Evolutionary conservation across 129 eudicot genomes (phyloP), one percentile per base, ranked within the genome.

Genomic region (Helichrysum umbraculigerum): DNA sequence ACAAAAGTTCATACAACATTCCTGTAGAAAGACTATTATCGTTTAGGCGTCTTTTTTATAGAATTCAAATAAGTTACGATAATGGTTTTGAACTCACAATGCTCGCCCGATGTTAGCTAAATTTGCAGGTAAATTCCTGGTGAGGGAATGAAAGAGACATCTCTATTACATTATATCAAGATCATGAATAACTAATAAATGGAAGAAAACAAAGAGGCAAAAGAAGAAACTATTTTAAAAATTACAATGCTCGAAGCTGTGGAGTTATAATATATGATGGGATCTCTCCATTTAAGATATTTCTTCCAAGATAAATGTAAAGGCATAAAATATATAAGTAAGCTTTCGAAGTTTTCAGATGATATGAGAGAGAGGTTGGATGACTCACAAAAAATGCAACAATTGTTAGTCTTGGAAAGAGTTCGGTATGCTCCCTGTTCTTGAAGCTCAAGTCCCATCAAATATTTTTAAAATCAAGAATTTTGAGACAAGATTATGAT

Each of bases 381-480:
- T 7, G 64, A 80, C 95, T 71, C 83, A 85, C 96, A 86, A 78
- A 82, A 86, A 89, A 50, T 75, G 70, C 70, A 89, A 73, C 1
- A 88, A 83, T 74, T 80, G 72, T 10, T 81, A 86, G 75, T 80
- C 74, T 73, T 84, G 82, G 69, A 89, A 85, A 44, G 96, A 80
- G 68, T 44, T 61, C 1, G 91, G 91, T 71, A 89, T 74, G 58
- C 67, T 80, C 44, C 89, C 91, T 67, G 88, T 84, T 77, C 68
- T 66, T 86, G 83, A 86, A 89, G 86, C 91, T 89, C 87, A 89
- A 85, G 83, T 86, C 91, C 86, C 96, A 86, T 76, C 75, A 83
- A 60, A 64, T 39, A 25, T 71, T 68, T 35, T 35, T 33, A 58
- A 44, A 77, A 44, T 34, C 20, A 42, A 72, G 35, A 70, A 67